Evolutionary conservation across 192 early-diverging fungal genomes (phyloP), one percentile per base, ranked within the genome.

Genomic region (Gonapodya prolifera): DNA sequence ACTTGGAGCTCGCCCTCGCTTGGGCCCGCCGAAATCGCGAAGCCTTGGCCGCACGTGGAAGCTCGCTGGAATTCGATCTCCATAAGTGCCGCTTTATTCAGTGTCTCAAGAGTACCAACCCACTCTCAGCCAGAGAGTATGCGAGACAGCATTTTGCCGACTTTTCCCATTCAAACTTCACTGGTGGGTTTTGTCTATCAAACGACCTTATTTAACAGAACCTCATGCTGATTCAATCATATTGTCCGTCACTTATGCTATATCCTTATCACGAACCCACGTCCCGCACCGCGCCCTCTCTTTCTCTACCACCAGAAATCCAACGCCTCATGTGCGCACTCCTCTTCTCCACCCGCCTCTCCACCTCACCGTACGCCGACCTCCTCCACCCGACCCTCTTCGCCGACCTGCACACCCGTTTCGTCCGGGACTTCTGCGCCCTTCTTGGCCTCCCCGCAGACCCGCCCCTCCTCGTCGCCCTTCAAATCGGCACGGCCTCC

Each of bases 31-130:
- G 75, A 34, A 82, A 94, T 76, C 78, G 88, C 0, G 82, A 82
- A 0, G 85, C 82, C 45, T 83, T 98, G 45, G 82, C 84, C 34
- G 82, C 79, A 23, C 78, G 82, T 30, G 88, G 86, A 1, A 90
- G 89, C 2, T 79, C 80, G 8, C 86, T 99, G n/a, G 96, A 96
- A 83, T 99, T 98, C 84, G 81, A 88, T n/a, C 85, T 99, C 74
- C 93, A 93, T 75, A 81, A 90, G 70, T 84, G 93, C 69, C 86
- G 87, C 79, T 97, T 92, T 74, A 77, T 99, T 33, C 90, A 94
- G 82, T 84, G 92, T 29, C 80, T 98, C 23, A 83, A 84, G 36
- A 61, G 69, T 1, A 80, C 83, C 17, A 70, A 83, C 2, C 69
- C 69, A 1, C 75, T 81, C 1, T 88, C 86, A 28, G 96, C 95